These are phyloP conservation scores for Penicillium samsonianum DNA, from an alignment of 495 filamentous ascomycete species.

Conservation along the genomic window DNA sequence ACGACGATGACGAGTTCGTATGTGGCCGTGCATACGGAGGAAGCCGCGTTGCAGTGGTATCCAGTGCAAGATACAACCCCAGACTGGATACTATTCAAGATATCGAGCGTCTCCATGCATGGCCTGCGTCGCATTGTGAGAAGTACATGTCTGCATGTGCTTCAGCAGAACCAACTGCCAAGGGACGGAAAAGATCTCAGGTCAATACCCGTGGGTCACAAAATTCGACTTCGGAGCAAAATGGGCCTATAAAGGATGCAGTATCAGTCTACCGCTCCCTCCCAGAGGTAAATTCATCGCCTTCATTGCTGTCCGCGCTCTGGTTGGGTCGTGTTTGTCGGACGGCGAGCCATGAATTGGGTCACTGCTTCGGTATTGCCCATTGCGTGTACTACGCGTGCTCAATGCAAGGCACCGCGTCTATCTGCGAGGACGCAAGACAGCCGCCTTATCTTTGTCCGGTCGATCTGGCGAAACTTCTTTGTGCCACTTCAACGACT, in stretches of 20 bases:
- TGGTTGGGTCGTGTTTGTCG: constrained; percentile 61
- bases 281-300: neutral
- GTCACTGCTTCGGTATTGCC: constrained; percentile 65
- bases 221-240: neutral
- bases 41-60: constrained; percentile 60
- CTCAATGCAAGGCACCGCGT: constrained; percentile 64
- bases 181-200: constrained; percentile 4
- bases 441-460: constrained; percentile 71
- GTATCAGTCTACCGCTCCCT: constrained; percentile 12
- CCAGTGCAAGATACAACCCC: constrained; percentile 60
- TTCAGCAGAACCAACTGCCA: neutral
- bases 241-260: constrained; percentile 12
- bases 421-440: constrained; percentile 60
- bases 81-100: constrained; percentile 43
- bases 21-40: constrained; percentile 69
- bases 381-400: constrained; percentile 73
- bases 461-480: constrained; percentile 59
- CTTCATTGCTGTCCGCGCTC: constrained; percentile 21
- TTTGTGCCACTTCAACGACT: constrained; percentile 35
- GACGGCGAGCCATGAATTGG: constrained; percentile 63
- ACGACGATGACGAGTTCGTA: constrained; percentile 66
- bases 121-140: constrained; percentile 64
- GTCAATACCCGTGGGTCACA: neutral
- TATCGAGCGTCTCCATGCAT: constrained; percentile 56
- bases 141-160: constrained; percentile 42